Evolutionary conservation across 2,329 filamentous ascomycete genomes (phyloP), one percentile per base, ranked within the genome.

Genomic region (Dactylellina sp.): DNA sequence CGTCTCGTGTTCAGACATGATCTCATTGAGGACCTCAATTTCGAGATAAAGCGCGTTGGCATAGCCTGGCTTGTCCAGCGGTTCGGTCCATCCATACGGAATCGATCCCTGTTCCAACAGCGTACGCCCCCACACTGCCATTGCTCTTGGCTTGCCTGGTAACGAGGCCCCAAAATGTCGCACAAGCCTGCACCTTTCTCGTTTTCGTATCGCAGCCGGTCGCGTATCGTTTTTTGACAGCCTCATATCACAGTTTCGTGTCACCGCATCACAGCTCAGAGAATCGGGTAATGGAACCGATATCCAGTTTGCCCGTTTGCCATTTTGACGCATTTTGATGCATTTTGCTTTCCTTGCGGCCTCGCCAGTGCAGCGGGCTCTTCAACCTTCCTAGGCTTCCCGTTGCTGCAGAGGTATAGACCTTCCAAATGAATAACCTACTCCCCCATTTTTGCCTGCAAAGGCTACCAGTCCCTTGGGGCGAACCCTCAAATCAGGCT

Each of bases 141-240:
- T 28, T 28, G 46, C 14, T 44, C 46, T 60, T 39, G 63, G 44
- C 42, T 18, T 60, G 14, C 49, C 28, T 18, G n/a, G 7, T n/a
- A 40, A 35, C 22, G 14, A 44, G 22, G 16, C 2, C 25, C 32
- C 16, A 52, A 52, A 50, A 52, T 52, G 57, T 62, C 57, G 28
- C 61, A 65, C 62, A 59, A 40, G 44, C 35, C 49, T 47, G 50
- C 56, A 49, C 28, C n/a, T 42, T 49, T 44, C 50, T 65, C 42
- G 50, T 44, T 49, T 39, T 57, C 50, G 42, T 65, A 59, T 52
- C 35, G 52, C 28, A 9, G 28, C 24, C 28, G 53, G 53, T 68
- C 63, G 63, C 53, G 63, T 60, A 68, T 57, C 63, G 37, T 66
- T 49, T 55, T 64, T 66, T 40, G 63, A 60, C 63, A 60, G 63